Conservation (phyloP, 2,329 filamentous ascomycete species). For the Spiromastix sp. region DNA sequence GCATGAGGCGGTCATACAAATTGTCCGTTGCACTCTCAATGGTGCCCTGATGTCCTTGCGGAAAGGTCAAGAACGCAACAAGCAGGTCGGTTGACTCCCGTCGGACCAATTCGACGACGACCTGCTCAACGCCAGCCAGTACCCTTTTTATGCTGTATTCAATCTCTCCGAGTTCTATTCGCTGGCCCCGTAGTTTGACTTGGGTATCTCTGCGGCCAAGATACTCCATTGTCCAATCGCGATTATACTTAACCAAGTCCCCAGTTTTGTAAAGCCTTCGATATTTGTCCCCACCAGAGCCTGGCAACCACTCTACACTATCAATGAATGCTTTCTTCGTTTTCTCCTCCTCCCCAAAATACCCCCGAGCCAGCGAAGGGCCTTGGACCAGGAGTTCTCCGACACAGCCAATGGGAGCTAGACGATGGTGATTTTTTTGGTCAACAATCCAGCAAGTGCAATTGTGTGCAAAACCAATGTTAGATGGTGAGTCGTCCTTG, state of each 20-base stretch:
- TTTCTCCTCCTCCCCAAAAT: slow-evolving; percentile 17
- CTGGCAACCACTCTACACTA: slow-evolving; percentile 13
- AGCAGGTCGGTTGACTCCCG: no score
- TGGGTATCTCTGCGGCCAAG: slow-evolving; percentile 20
- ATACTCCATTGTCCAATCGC: slow-evolving; percentile 16
- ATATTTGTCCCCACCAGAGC: neutral
- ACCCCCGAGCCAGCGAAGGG: slow-evolving; percentile 18
- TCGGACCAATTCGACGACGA: no score
- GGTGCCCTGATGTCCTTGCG: no score
- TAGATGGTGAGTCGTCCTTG: slow-evolving; percentile 16
- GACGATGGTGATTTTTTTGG: slow-evolving; percentile 21
- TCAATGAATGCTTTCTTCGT: slow-evolving; percentile 17
- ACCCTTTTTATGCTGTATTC: no score
- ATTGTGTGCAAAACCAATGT: slow-evolving; percentile 24
- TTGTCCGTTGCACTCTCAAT: no score
- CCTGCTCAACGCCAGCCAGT: no score
- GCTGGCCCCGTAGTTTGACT: slow-evolving; percentile 19
- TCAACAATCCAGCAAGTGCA: slow-evolving; percentile 28
- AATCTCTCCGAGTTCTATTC: slow-evolving; percentile 20
- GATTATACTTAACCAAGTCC: slow-evolving; percentile 17
- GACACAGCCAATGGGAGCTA: slow-evolving; percentile 28
- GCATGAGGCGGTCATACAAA: no score
- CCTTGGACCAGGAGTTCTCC: slow-evolving; percentile 35
- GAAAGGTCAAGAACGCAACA: no score
- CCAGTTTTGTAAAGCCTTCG: slow-evolving; percentile 18